Evolutionary conservation across 371 early-diverging fungal genomes (phyloP), one percentile per base, ranked within the genome.

Genomic region (Mortierella sp.): DNA sequence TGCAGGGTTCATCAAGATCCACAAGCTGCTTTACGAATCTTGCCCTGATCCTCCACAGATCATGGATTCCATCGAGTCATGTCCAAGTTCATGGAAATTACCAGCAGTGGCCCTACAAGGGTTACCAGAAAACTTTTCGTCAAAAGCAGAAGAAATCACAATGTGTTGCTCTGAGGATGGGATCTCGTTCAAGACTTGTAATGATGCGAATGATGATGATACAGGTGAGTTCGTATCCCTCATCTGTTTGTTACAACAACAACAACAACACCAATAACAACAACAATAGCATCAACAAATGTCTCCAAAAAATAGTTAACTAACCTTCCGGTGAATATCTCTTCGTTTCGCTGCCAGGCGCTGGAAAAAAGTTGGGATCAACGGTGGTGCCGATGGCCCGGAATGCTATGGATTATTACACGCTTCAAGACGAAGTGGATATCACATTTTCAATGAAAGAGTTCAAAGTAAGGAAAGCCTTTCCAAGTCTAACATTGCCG

Each of bases 1-100:
- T 26, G 1, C 51, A 75, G 75, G 75, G 2, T 67, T 63, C 42
- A 68, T 68, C 60, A 75, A 75, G 64, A 64, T 68, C 26, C 75
- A 75, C 56, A 75, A 64, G 43, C 48, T 75, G 11, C 49, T 67
- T 17, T 75, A 75, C 56, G 64, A 75, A 19, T 58, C 68, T 6
- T 75, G 75, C n/a, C 50, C 57, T 4, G 64, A 75, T 5, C 44
- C 68, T 31, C n/a, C 63, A n/a, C 60, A 59, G 32, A 42, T 75
- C 5, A 42, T 58, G n/a, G 64, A 68, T 39, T 62, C 60, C 8
- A 64, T 64, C n/a, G 60, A 58, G 2, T 39, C 50, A 0, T 68
- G 63, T 50, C 69, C 60, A 4, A 75, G 56, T 24, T 68, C 55
- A 1, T 75, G 75, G 75, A 42, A 49, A 52, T 27, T 75, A n/a